A percentile compares a stretch with the other conserved stretches of the same genome.
phyloP scores from a whole-genome alignment of 202 grass and related monocot genomes.

The Thinopyrum obtusiflorum region DNA sequence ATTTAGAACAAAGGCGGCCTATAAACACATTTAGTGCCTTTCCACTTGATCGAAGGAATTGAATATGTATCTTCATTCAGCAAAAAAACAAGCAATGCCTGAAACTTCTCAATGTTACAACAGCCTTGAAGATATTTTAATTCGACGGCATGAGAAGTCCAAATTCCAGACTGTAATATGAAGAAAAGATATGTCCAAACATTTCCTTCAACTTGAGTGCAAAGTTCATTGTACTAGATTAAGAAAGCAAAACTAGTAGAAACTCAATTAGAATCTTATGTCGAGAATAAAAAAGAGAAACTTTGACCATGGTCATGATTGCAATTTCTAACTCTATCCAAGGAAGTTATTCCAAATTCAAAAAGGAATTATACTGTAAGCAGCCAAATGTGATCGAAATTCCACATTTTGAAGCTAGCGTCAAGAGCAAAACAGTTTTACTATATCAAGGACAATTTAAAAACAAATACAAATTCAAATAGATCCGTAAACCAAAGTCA shows the following conservation, averaged over 20 bases:
- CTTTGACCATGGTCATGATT: neutral
- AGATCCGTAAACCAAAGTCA: neutral
- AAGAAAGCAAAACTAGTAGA: neutral
- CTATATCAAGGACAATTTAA: neutral
- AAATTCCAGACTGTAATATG: neutral
- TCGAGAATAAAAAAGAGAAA: neutral
- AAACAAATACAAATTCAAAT: neutral
- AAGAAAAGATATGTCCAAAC: neutral
- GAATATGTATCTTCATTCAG: conserved; percentile 44
- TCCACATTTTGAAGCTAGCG: neutral
- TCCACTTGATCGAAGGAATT: conserved; percentile 48
- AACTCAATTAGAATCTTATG: neutral
- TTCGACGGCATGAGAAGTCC: neutral
- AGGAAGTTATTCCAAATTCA: neutral
- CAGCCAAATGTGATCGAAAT: neutral
- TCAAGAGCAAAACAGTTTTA: neutral
- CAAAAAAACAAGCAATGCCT: conserved; percentile 3
- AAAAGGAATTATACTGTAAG: neutral
- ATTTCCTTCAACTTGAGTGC: conserved; percentile 17
- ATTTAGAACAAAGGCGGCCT: conserved; percentile 58
- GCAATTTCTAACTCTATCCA: neutral
- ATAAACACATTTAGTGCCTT: conserved; percentile 46
- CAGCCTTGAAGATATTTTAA: conserved; percentile 18
- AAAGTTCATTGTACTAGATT: neutral
- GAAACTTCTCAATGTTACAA: neutral